Percentiles rank a stretch among this genome's conserved stretches.
phyloP scores from a whole-genome alignment of 305 asterid species.

The Fraxinus floribunda region DNA sequence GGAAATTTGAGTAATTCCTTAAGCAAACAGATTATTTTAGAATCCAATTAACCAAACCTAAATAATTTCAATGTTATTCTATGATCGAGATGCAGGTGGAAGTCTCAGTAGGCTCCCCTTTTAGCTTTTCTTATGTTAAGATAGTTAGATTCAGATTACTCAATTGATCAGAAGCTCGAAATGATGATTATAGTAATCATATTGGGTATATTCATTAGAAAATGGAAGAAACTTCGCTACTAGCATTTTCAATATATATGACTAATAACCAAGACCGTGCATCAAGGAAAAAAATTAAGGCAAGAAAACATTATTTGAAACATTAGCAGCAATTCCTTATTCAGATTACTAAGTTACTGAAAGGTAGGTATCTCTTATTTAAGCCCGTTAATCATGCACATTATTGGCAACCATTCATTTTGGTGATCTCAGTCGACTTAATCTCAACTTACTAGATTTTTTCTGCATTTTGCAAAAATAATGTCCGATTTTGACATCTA shows the following conservation, averaged over 20 bases:
- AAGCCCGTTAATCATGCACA: too few relatives aligned
- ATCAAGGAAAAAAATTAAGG: neutral
- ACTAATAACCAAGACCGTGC: neutral
- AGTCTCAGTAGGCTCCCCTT: neutral
- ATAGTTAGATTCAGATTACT: neutral
- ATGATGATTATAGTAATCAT: neutral
- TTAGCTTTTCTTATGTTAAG: neutral
- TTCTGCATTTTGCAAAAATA: neutral
- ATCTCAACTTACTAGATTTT: too few relatives aligned
- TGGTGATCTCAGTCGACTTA: too few relatives aligned
- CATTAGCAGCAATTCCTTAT: neutral
- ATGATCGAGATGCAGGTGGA: neutral
- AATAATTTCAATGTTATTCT: neutral
- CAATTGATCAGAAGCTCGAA: neutral
- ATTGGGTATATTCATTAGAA: neutral
- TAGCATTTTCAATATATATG: neutral
- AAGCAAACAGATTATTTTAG: neutral
- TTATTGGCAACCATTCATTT: too few relatives aligned
- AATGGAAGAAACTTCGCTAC: neutral
- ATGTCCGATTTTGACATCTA: neutral
- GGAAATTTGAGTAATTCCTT: neutral
- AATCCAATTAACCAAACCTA: neutral
- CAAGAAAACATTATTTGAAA: neutral
- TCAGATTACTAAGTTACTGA: neutral
- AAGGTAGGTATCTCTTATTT: neutral